phyloP scores from a whole-genome alignment of 495 filamentous ascomycete species.

The Lophium mytilinum region DNA sequence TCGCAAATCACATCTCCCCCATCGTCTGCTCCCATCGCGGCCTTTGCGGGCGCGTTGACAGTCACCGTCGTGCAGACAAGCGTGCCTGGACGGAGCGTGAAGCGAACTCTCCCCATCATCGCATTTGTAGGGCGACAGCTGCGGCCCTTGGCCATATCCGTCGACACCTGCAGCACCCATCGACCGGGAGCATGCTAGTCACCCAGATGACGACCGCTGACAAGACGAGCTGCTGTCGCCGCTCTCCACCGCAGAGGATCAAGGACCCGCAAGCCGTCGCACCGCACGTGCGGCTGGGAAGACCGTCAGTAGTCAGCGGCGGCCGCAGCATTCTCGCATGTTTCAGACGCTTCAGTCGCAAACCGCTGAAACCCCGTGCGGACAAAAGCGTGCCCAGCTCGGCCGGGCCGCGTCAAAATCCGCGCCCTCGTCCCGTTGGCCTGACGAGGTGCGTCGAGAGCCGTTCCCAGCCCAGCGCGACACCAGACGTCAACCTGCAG shows the following conservation, averaged over 20 bases:
- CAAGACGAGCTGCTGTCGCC: not conserved
- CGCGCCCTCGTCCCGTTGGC: no score
- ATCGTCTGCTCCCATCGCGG: no score
- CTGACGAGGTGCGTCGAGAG: no score
- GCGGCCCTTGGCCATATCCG: constrained; percentile 19
- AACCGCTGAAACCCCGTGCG: no score
- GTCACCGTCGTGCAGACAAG: not conserved
- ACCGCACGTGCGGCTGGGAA: constrained; percentile 5
- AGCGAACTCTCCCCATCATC: not conserved
- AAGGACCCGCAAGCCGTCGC: not conserved
- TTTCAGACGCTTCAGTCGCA: no score
- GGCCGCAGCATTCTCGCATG: no score
- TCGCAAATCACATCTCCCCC: no score
- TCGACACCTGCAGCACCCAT: constrained; percentile 18
- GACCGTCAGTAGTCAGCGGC: not conserved
- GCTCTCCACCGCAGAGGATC: not conserved
- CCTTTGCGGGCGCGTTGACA: no score
- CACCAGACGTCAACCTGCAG: no score
- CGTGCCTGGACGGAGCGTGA: not conserved
- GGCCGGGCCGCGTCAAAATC: no score
- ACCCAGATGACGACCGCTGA: constrained; percentile 1
- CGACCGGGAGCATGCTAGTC: not conserved
- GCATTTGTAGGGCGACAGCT: not conserved
- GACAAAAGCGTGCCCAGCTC: no score
- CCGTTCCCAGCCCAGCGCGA: no score